phyloP scores from a whole-genome alignment of 768 basidiomycete genomes.

The Pseudohyphozyma bogoriensis region DNA sequence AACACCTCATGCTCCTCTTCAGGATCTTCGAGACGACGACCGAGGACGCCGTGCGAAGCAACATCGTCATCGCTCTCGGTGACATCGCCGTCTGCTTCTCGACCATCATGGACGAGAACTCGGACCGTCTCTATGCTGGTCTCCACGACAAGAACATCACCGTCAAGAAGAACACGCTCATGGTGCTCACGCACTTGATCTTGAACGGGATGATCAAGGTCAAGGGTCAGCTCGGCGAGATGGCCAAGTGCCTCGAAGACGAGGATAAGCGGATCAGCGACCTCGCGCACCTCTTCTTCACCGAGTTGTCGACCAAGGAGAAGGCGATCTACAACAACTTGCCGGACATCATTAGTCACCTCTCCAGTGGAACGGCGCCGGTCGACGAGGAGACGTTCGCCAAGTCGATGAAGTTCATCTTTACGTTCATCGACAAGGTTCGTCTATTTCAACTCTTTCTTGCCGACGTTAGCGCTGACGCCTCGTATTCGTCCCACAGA shows the following conservation, averaged over 20 bases:
- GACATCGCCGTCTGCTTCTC: conserved; percentile 98
- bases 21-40: conserved; percentile 84
- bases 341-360: conserved; percentile 89
- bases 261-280: conserved; percentile 75
- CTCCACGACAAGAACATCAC: conserved; percentile 73
- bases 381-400: conserved; percentile 89
- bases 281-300: conserved; percentile 96
- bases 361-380: conserved; percentile 80
- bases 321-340: conserved; percentile 99
- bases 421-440: conserved; percentile 93
- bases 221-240: conserved; percentile 96
- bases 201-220: conserved; percentile 99
- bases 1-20: conserved; percentile 78
- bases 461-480: neutral
- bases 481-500: conserved; percentile 49
- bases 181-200: conserved; percentile 75
- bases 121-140: conserved; percentile 86
- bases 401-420: conserved; percentile 87
- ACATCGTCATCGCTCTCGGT: conserved; percentile 94
- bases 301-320: conserved; percentile 88
- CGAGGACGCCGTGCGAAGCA: conserved; percentile 81
- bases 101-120: conserved; percentile 92
- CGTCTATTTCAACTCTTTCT: conserved; percentile 24
- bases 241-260: conserved; percentile 99
- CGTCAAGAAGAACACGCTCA: conserved; percentile 98